Evolutionary conservation across 208 protist genomes (phyloP).

Genomic region (Endotrypanum monterogeii): DNA sequence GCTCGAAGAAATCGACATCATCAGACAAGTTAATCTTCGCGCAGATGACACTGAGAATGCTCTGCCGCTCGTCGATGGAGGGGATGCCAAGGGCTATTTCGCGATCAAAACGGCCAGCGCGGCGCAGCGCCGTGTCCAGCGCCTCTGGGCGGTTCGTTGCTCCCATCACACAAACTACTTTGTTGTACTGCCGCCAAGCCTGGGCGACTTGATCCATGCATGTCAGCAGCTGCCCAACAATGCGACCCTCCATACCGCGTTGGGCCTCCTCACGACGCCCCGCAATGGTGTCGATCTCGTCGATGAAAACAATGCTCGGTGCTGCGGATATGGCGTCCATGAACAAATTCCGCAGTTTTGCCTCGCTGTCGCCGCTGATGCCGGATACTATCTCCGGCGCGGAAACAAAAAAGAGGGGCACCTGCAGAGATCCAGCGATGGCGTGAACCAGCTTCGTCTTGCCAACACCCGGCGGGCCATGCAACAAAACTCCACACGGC

Average conservation of each 20-base stretch:
- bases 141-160: conserved; percentile 96
- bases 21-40: conserved; percentile 76
- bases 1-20: conserved; percentile 94
- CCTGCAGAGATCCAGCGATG: conserved; percentile 93
- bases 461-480: conserved; percentile 96
- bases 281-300: conserved; percentile 98
- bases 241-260: conserved; percentile 98
- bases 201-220: conserved; percentile 97
- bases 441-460: conserved; percentile 96
- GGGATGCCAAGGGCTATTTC: conserved; percentile 98
- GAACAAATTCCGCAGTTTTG: conserved; percentile 97
- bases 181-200: conserved; percentile 84
- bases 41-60: conserved; percentile 90
- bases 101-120: conserved; percentile 97
- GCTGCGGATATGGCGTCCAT: conserved; percentile 90
- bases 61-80: conserved; percentile 88
- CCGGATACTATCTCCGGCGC: conserved; percentile 97
- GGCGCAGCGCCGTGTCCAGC: conserved; percentile 96
- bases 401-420: conserved; percentile 95
- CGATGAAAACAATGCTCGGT: conserved; percentile 99
- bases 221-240: conserved; percentile 99
- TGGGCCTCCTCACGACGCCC: conserved; percentile 94
- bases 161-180: conserved; percentile 95
- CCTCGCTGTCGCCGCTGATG: conserved; percentile 99
- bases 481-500: conserved; percentile 95